Percentiles rank a stretch among this genome's conserved stretches.
These are phyloP conservation scores for Colletotrichum noveboracense DNA, from an alignment of 2,329 filamentous ascomycete genomes.

Conservation along the genomic window DNA sequence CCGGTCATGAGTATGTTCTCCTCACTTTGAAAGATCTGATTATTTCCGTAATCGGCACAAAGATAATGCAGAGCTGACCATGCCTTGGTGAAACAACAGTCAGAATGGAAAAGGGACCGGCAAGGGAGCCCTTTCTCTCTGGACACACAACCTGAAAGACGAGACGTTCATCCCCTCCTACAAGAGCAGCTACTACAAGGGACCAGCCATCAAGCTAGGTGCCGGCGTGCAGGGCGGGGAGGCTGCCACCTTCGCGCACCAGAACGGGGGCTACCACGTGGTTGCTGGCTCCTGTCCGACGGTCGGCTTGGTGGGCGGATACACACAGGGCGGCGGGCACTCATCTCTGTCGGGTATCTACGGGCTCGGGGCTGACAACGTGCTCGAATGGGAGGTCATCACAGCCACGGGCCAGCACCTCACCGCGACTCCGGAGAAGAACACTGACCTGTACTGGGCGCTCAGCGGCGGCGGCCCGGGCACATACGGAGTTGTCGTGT, in stretches of 20 bases:
- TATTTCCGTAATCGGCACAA: accelerated
- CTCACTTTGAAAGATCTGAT: too few species aligned
- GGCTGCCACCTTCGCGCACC: too few species aligned
- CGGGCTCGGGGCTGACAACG: slow-evolving; percentile 59
- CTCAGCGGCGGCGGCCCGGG: slow-evolving; percentile 56
- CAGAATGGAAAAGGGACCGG: background rate
- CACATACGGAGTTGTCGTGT: slow-evolving; percentile 56
- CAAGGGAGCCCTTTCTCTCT: too few species aligned
- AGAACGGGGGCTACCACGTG: too few species aligned
- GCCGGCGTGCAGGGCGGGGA: too few species aligned
- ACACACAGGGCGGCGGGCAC: slow-evolving; percentile 59
- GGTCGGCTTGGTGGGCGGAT: slow-evolving; percentile 51
- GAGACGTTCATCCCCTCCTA: too few species aligned
- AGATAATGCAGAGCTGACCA: background rate
- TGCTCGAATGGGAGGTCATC: slow-evolving; percentile 54
- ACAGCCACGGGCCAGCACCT: slow-evolving; percentile 44
- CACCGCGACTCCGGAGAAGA: slow-evolving; percentile 41
- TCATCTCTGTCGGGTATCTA: slow-evolving; percentile 46
- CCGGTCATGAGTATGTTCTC: too few species aligned
- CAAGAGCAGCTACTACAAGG: too few species aligned
- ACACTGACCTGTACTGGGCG: slow-evolving; percentile 61
- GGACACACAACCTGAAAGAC: too few species aligned
- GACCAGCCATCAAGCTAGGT: too few species aligned
- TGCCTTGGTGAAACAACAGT: background rate
- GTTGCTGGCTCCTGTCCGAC: too few species aligned